Percentiles rank a stretch among this genome's conserved stretches.
phyloP scores from a whole-genome alignment of 306 rosid species.

The Dalbergia oliveri region DNA sequence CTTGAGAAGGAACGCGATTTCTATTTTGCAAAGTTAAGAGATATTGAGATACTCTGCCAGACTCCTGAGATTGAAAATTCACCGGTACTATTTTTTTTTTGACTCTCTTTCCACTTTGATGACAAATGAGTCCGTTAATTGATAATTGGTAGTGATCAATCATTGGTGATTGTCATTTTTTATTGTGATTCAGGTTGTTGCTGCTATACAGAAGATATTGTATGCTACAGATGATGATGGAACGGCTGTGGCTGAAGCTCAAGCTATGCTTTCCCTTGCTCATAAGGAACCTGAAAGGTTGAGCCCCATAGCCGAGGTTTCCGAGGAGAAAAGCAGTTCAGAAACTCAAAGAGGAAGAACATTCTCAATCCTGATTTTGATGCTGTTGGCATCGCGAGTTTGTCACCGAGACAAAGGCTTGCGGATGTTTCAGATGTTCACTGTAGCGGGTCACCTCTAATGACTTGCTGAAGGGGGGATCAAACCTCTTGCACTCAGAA shows the following conservation, averaged over 20 bases:
- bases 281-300: conserved; percentile 54
- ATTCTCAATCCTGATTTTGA: conserved; percentile 74
- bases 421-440: conserved; percentile 89
- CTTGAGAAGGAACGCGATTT: conserved; percentile 98
- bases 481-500: no score
- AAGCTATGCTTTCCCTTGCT: conserved; percentile 70
- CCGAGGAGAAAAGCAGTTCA: conserved; percentile 69
- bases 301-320: conserved; percentile 89
- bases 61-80: conserved; percentile 76
- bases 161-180: background rate
- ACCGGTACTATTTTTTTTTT: conserved; percentile 51
- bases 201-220: conserved; percentile 83
- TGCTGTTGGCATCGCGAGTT: conserved; percentile 59
- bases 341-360: conserved; percentile 82
- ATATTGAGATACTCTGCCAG: conserved; percentile 92
- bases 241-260: conserved; percentile 85
- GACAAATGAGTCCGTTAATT: no score
- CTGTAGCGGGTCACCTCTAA: conserved; percentile 74
- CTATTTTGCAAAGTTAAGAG: conserved; percentile 88
- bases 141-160: background rate
- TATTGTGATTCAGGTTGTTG: conserved; percentile 68
- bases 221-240: conserved; percentile 88
- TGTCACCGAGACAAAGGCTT: conserved; percentile 88
- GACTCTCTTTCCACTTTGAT: background rate
- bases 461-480: background rate